Evolutionary conservation across 2,329 filamentous ascomycete genomes (phyloP).

Genomic region (Tolypocladium cylindrosporum): DNA sequence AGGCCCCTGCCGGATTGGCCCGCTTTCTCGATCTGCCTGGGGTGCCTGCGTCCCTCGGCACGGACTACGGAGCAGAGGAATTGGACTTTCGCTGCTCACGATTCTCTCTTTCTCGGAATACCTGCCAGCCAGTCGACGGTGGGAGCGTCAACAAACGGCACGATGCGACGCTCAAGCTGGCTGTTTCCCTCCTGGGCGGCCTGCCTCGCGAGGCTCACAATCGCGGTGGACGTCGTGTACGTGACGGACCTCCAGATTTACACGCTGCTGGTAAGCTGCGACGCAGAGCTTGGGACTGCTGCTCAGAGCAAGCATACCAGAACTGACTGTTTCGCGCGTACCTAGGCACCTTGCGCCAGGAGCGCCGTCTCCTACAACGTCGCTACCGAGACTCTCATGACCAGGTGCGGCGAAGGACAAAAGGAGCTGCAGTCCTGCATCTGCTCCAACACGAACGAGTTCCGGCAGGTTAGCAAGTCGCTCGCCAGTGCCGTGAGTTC

Average conservation of each 20-base stretch:
- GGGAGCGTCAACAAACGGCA: background rate
- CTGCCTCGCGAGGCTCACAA: background rate
- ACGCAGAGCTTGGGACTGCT: background rate
- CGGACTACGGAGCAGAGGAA: background rate
- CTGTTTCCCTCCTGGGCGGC: background rate
- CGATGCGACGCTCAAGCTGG: background rate
- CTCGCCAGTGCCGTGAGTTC: slow-evolving; percentile 30
- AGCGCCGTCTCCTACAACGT: slow-evolving; percentile 34
- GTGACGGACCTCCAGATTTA: slow-evolving; percentile 34
- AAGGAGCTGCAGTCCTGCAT: slow-evolving; percentile 39
- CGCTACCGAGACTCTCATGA: slow-evolving; percentile 28
- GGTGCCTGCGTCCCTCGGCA: background rate
- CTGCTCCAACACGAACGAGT: slow-evolving; percentile 37
- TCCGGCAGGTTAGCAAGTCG: slow-evolving; percentile 23
- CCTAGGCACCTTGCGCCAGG: slow-evolving; percentile 39
- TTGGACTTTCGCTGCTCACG: background rate
- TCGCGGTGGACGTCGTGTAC: slow-evolving; percentile 23
- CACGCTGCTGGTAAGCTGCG: slow-evolving; percentile 24
- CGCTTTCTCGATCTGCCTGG: background rate
- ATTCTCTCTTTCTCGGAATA: background rate
- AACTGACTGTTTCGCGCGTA: background rate
- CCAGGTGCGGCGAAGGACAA: slow-evolving; percentile 30
- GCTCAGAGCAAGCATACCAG: background rate
- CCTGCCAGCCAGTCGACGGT: no score
- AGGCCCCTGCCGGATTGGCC: background rate